phyloP scores from a whole-genome alignment of 331 rosid species.

The Quercus tomentella region DNA sequence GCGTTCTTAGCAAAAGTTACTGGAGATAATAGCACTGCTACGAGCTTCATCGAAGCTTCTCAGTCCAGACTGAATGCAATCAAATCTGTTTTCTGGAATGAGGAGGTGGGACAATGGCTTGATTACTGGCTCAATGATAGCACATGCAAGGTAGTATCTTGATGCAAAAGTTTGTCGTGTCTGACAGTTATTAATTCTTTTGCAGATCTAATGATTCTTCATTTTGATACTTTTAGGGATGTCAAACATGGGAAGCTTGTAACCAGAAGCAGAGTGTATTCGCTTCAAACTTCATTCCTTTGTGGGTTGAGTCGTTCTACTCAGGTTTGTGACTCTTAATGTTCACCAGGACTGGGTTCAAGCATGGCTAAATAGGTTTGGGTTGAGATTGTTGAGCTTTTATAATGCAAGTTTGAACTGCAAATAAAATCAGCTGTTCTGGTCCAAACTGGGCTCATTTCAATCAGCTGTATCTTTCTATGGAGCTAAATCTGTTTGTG shows the following conservation, averaged over 20 bases:
- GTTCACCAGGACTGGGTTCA: slow-evolving; percentile 3
- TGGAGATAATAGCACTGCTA: slow-evolving; percentile 50
- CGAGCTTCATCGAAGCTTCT: slow-evolving; percentile 47
- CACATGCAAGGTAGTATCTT: slow-evolving; percentile 32
- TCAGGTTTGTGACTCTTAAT: slow-evolving; percentile 47
- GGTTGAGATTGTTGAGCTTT: neutral
- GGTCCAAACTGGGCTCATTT: neutral
- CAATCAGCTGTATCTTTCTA: neutral
- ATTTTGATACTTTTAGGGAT: slow-evolving; percentile 38
- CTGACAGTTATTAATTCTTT: neutral
- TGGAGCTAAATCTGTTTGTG: neutral
- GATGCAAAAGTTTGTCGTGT: slow-evolving; percentile 11
- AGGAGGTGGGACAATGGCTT: slow-evolving; percentile 70
- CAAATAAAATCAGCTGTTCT: neutral
- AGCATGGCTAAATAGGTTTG: neutral
- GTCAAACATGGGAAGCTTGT: slow-evolving; percentile 48
- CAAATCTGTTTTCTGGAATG: slow-evolving; percentile 71
- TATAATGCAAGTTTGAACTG: neutral
- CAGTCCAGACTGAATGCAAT: slow-evolving; percentile 59
- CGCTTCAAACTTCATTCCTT: slow-evolving; percentile 89
- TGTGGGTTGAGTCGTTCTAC: slow-evolving; percentile 81
- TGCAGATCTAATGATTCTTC: slow-evolving; percentile 12
- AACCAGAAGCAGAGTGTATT: slow-evolving; percentile 62
- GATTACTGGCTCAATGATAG: slow-evolving; percentile 69
- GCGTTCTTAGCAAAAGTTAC: slow-evolving; percentile 60